A percentile compares a stretch with the other conserved stretches of the same genome.
Conservation (phyloP, 768 basidiomycete species). For the Calocybe indica region DNA sequence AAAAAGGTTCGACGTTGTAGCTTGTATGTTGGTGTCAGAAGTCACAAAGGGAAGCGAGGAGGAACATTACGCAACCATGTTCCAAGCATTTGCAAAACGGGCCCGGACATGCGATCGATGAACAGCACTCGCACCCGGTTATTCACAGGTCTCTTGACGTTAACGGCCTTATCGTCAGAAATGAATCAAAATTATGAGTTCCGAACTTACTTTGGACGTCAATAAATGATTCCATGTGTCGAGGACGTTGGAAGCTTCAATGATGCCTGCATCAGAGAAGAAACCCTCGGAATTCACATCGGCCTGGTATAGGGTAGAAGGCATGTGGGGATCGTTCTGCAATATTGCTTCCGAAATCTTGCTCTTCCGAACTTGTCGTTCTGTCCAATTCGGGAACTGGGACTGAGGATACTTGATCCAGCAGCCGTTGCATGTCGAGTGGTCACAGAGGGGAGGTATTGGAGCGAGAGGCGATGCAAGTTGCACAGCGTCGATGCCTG, state of each 20-base stretch:
- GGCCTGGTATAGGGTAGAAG: conserved; percentile 30
- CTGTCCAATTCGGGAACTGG: conserved; percentile 53
- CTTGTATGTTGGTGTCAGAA: conserved; percentile 31
- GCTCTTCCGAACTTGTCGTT: conserved; percentile 34
- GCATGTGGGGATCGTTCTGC: conserved; percentile 18
- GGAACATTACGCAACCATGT: conserved; percentile 46
- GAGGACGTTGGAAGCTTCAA: conserved; percentile 14
- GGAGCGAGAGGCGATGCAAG: conserved; percentile 24
- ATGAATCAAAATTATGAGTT: background rate
- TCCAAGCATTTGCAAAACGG: conserved; percentile 56
- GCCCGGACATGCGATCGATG: conserved; percentile 44
- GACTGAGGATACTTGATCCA: conserved; percentile 39
- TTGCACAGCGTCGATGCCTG: conserved; percentile 31
- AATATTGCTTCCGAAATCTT: conserved; percentile 30
- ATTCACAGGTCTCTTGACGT: conserved; percentile 22
- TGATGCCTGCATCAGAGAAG: conserved; percentile 25
- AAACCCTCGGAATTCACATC: conserved; percentile 33
- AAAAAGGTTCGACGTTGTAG: conserved; percentile 60
- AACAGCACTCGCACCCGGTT: conserved; percentile 46
- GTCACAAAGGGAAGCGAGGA: conserved; percentile 59
- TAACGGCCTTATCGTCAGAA: background rate
- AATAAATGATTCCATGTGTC: conserved; percentile 35
- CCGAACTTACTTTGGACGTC: conserved; percentile 24
- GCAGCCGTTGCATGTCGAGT: conserved; percentile 28
- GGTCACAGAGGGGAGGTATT: conserved; percentile 31